phyloP scores from a whole-genome alignment of 2,329 filamentous ascomycete genomes.

The Botrytis squamosa region DNA sequence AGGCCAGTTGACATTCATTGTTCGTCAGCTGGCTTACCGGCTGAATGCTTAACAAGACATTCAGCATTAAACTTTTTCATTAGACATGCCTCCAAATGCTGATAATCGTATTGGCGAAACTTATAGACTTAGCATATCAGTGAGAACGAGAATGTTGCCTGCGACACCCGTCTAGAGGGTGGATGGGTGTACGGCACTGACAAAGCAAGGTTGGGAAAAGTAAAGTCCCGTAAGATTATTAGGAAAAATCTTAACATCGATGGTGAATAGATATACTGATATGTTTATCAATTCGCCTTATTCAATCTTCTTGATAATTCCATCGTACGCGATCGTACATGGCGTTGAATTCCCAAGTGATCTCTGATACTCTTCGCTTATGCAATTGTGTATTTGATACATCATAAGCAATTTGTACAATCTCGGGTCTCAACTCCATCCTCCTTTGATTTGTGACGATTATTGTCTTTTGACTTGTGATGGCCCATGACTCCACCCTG shows the following conservation, averaged over 20 bases:
- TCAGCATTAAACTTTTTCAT: too few species aligned
- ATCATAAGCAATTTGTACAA: not conserved
- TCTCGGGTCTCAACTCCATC: constrained; percentile 11
- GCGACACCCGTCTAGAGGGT: not conserved
- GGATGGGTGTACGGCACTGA: too few species aligned
- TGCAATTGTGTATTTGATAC: not conserved
- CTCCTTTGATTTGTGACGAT: constrained; percentile 21
- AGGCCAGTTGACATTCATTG: too few species aligned
- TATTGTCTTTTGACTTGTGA: constrained; percentile 19
- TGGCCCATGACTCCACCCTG: not conserved
- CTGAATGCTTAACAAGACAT: too few species aligned
- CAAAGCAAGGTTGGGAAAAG: not conserved
- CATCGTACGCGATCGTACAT: constrained; percentile 23
- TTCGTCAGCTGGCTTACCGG: too few species aligned
- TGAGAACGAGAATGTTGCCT: not conserved
- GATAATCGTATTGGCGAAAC: too few species aligned
- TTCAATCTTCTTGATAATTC: not conserved
- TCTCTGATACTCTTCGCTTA: not conserved
- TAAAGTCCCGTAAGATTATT: too few species aligned
- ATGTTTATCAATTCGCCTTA: not conserved
- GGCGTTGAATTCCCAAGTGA: constrained; percentile 23
- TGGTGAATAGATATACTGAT: not conserved
- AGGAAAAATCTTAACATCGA: too few species aligned
- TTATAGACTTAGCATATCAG: fast-evolving
- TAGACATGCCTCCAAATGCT: too few species aligned